These are phyloP conservation scores for Neospermospora avenae DNA, from an alignment of 2,329 filamentous ascomycete species.

Conservation along the genomic window DNA sequence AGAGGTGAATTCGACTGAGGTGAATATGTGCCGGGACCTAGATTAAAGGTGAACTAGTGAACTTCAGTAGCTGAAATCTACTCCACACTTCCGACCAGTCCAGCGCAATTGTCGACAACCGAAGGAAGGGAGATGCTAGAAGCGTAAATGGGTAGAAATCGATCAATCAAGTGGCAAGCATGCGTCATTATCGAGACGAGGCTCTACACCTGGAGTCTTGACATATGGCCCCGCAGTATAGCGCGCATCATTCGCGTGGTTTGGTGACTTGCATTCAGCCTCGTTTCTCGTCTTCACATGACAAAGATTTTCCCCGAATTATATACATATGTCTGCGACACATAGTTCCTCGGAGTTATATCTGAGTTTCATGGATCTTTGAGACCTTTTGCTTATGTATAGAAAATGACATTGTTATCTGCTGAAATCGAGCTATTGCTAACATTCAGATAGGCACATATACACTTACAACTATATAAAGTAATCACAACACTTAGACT, in stretches of 20 bases:
- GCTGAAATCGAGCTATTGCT: too few relatives aligned
- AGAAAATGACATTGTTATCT: too few relatives aligned
- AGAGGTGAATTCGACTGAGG: neutral
- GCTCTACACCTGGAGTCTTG: neutral
- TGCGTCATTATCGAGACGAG: neutral
- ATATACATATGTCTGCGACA: neutral
- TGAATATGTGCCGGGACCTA: neutral
- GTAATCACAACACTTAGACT: too few relatives aligned
- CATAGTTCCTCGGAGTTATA: neutral
- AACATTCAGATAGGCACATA: too few relatives aligned
- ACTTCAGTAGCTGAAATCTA: neutral
- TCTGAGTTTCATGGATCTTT: too few relatives aligned
- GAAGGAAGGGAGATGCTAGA: neutral
- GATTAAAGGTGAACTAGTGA: neutral
- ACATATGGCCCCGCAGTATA: neutral
- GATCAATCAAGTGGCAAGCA: neutral
- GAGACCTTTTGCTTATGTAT: too few relatives aligned
- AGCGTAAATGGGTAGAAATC: neutral
- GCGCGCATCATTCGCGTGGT: neutral
- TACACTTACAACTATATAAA: too few relatives aligned
- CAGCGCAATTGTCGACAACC: neutral
- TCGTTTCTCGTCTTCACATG: slow-evolving; percentile 3
- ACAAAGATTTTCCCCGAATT: neutral
- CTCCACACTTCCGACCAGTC: neutral
- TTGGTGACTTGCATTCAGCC: neutral